Conservation (phyloP, 108 stramenopile species). For the Pinguiococcus pyrenoidosus region DNA sequence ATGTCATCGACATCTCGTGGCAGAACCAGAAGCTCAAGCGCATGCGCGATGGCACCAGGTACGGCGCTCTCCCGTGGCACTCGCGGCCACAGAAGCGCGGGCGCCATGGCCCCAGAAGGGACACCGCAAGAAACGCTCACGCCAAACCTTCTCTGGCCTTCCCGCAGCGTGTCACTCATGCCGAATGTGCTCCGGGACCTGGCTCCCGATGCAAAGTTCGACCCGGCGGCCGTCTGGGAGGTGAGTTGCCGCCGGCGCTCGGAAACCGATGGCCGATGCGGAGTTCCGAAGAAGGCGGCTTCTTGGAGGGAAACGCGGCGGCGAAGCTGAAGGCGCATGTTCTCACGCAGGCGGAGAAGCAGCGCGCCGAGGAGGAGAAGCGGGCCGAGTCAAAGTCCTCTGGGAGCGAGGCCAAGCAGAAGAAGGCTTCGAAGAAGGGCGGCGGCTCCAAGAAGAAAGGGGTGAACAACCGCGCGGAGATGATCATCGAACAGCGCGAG, state of each 20-base stretch:
- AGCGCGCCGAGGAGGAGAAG: neutral
- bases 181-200: conserved; percentile 1
- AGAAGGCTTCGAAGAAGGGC: conserved; percentile 9
- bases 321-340: neutral
- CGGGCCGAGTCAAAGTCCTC: neutral
- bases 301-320: neutral
- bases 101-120: too few relatives aligned
- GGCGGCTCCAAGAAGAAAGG: conserved; percentile 35
- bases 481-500: conserved; percentile 52
- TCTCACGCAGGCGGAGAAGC: neutral
- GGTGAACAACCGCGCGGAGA: conserved; percentile 29
- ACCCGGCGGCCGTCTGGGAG: conserved; percentile 3
- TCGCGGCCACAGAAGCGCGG: too few relatives aligned
- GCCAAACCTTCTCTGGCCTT: too few relatives aligned
- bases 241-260: too few relatives aligned
- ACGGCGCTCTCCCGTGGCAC: too few relatives aligned
- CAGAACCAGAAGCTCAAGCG: too few relatives aligned
- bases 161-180: too few relatives aligned
- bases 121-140: too few relatives aligned
- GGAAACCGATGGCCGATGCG: too few relatives aligned
- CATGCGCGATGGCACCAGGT: too few relatives aligned
- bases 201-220: neutral
- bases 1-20: too few relatives aligned
- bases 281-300: conserved; percentile 1
- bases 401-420: conserved; percentile 3